A percentile compares a stretch with the other conserved stretches of the same genome.
phyloP scores from a whole-genome alignment of 768 basidiomycete species.

The Amanita pseudoporphyria region DNA sequence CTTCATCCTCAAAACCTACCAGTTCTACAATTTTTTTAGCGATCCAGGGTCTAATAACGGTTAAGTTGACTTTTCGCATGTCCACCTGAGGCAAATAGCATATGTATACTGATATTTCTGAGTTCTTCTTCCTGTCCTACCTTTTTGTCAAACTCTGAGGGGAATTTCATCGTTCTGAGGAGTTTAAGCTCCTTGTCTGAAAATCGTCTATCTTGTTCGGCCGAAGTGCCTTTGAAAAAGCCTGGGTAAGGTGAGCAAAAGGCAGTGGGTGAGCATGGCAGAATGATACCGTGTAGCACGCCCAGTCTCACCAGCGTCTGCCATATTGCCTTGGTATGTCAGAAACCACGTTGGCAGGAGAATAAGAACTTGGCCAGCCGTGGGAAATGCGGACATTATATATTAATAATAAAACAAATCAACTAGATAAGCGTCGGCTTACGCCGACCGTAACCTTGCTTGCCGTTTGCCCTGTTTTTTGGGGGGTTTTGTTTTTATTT shows the following conservation, averaged over 20 bases:
- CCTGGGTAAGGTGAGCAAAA: constrained; percentile 32
- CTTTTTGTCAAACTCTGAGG: constrained; percentile 83
- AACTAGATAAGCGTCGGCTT: too few species aligned
- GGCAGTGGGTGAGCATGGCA: constrained; percentile 12
- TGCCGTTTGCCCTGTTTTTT: too few species aligned
- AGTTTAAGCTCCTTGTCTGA: constrained; percentile 91
- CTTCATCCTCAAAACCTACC: constrained; percentile 92
- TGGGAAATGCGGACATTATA: constrained; percentile 2
- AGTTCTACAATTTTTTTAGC: constrained; percentile 87
- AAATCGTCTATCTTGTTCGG: constrained; percentile 88
- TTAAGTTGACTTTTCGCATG: constrained; percentile 89
- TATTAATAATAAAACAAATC: too few species aligned
- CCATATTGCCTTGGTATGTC: constrained; percentile 27
- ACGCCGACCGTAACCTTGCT: too few species aligned
- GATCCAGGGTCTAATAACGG: constrained; percentile 92
- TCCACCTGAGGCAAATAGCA: constrained; percentile 61
- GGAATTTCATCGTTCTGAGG: constrained; percentile 86
- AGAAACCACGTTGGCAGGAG: constrained; percentile 2
- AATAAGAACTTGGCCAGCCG: neutral
- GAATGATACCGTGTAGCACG: constrained; percentile 16
- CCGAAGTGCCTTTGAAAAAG: constrained; percentile 86
- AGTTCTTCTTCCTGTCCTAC: constrained; percentile 22
- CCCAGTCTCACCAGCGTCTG: constrained; percentile 43
- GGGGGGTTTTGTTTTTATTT: too few species aligned
- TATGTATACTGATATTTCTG: neutral